These are phyloP conservation scores for sunflower (Helianthus annuus) DNA, from an alignment of 129 eudicot species.

Conservation along the genomic window HanXRQr2.0-SUNRISE NC_035449.2:19132557-19133056, in stretches of 20 bases:
- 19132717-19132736: too few relatives aligned
- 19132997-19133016: slow-evolving; percentile 63
- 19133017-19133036: slow-evolving; percentile 73
- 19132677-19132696: too few relatives aligned
- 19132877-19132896: not conserved
- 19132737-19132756: too few relatives aligned
- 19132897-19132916: not conserved
- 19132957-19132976: slow-evolving; percentile 20
- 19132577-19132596: too few relatives aligned
- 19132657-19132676: too few relatives aligned
- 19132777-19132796: not conserved
- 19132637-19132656: too few relatives aligned
- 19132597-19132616: too few relatives aligned
- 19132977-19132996: slow-evolving; percentile 77
- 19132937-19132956: not conserved
- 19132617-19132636: too few relatives aligned
- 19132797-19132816: not conserved
- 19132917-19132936: not conserved
- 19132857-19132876: not conserved
- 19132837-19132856: not conserved
- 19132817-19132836: not conserved
- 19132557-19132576: too few relatives aligned
- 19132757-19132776: not conserved
- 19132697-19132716: too few relatives aligned
- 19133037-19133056: slow-evolving; percentile 57